Evolutionary conservation across 305 asterid species (phyloP).

Genomic region (Petunia hybrid): DNA sequence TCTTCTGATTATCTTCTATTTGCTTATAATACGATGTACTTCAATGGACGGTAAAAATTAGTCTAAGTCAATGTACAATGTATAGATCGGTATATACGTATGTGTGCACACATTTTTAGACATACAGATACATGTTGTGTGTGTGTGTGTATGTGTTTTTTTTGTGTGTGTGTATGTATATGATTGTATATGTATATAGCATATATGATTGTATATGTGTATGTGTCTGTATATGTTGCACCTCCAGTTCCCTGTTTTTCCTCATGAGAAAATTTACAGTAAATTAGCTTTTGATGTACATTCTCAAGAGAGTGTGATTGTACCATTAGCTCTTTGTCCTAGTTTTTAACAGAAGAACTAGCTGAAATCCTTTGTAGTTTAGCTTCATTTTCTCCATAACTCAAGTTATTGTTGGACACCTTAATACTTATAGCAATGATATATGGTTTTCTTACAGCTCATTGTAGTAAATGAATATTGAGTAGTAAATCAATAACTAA

Average conservation of each 20-base stretch:
- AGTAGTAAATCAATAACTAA: constrained; percentile 16
- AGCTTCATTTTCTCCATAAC: constrained; percentile 11
- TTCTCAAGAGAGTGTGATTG: constrained; percentile 22
- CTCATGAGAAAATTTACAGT: neutral
- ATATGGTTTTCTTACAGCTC: neutral
- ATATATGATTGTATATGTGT: neutral
- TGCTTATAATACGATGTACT: neutral
- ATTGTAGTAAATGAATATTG: constrained; percentile 23
- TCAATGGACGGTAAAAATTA: neutral
- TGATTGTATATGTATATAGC: too few species aligned
- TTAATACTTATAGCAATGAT: neutral
- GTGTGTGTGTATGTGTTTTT: neutral
- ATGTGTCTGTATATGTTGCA: neutral
- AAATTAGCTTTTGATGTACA: neutral
- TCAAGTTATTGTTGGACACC: neutral
- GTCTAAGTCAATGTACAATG: neutral
- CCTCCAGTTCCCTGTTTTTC: constrained; percentile 27
- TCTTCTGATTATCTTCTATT: constrained; percentile 11
- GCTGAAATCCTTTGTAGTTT: constrained; percentile 11
- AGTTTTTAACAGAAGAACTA: constrained; percentile 3
- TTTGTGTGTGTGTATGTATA: neutral
- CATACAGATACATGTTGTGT: too few species aligned
- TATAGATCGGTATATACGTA: too few species aligned
- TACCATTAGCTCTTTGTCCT: constrained; percentile 11
- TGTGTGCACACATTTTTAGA: neutral